Evolutionary conservation across 2,329 filamentous ascomycete species (phyloP), one percentile per base, ranked within the genome.

Genomic region (Hymenoscyphus fructigenus): DNA sequence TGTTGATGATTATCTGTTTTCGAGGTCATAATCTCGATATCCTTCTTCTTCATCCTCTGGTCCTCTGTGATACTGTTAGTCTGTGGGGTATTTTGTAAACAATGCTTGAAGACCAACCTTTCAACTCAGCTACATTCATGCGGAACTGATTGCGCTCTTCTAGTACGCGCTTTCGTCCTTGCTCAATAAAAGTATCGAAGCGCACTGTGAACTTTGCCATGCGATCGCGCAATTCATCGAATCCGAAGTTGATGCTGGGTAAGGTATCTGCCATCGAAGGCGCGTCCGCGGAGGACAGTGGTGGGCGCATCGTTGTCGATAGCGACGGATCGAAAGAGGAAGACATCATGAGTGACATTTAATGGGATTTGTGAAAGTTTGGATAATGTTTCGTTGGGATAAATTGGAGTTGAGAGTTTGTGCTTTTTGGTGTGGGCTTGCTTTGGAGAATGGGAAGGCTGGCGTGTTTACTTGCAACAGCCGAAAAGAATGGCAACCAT

Each of bases 101-200:
- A 44, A 57, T 34, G 56, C 10, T 34, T 20, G 6, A 20, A 32
- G 47, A 50, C 81, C 62, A 83, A 96, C 94, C 94, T 81, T 96
- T 90, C 41, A 97, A 80, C 77, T 98, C 95, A 57, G 92, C 90
- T 28, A 98, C 82, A 73, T 91, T 96, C 81, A 95, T 90, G 69
- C 91, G 91, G 75, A 97, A 99, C 67, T 96, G 90, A 75, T 97
- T 98, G 75, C 93, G 88, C 81, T 98, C 93, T 74, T 97, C 93
- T 7, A 98, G 78, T 0, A 98, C 92, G 61, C 91, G 87, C 78
- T 96, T 96, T 59, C 94, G 86, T 0, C 93, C 93, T 69, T 91
- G 88, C 75, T 97, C 94, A 68, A 99, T 97, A 72, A 97, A 98
- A 0, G 89, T 88, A 76, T 99, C 95, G 73, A 99, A 99, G 72